Evolutionary conservation across 495 filamentous ascomycete genomes (phyloP).

Genomic region (Tuber aestivum): DNA sequence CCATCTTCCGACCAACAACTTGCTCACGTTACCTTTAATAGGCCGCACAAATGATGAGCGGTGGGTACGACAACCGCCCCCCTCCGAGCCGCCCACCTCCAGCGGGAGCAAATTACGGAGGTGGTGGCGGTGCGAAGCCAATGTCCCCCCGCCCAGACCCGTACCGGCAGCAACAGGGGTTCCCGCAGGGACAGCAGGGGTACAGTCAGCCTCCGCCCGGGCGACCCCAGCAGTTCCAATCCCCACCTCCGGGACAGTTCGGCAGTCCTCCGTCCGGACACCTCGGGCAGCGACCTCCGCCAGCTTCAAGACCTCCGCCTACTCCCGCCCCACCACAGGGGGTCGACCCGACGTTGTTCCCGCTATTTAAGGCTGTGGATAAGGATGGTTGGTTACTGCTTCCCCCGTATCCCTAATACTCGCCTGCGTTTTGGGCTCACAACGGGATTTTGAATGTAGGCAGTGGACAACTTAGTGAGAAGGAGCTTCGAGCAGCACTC

Average conservation of each 20-base stretch:
- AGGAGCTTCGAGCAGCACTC: slow-evolving; percentile 81
- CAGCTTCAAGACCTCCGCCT: slow-evolving; percentile 58
- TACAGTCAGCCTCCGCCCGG: slow-evolving; percentile 39
- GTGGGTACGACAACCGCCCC: slow-evolving; percentile 40
- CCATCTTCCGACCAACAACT: slow-evolving; percentile 16
- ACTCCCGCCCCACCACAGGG: slow-evolving; percentile 59
- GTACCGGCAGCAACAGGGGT: slow-evolving; percentile 40
- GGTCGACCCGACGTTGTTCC: slow-evolving; percentile 68
- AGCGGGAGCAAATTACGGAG: slow-evolving; percentile 18
- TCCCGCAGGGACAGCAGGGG: slow-evolving; percentile 42
- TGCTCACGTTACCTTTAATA: slow-evolving; percentile 30
- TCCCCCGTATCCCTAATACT: neutral
- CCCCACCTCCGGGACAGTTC: slow-evolving; percentile 42
- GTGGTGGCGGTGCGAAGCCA: slow-evolving; percentile 27
- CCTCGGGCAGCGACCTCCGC: slow-evolving; percentile 50
- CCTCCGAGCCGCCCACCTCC: slow-evolving; percentile 36
- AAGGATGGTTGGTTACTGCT: slow-evolving; percentile 55
- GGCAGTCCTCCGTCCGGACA: slow-evolving; percentile 44
- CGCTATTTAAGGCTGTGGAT: slow-evolving; percentile 87
- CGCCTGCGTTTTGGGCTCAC: slow-evolving; percentile 16
- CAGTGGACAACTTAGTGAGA: slow-evolving; percentile 75
- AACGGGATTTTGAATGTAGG: slow-evolving; percentile 45
- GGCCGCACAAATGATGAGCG: slow-evolving; percentile 54
- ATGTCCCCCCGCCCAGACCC: slow-evolving; percentile 39
- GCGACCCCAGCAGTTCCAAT: slow-evolving; percentile 40